phyloP scores from a whole-genome alignment of 805 yeast genomes.

The Metschnikowia cubensis region DNA sequence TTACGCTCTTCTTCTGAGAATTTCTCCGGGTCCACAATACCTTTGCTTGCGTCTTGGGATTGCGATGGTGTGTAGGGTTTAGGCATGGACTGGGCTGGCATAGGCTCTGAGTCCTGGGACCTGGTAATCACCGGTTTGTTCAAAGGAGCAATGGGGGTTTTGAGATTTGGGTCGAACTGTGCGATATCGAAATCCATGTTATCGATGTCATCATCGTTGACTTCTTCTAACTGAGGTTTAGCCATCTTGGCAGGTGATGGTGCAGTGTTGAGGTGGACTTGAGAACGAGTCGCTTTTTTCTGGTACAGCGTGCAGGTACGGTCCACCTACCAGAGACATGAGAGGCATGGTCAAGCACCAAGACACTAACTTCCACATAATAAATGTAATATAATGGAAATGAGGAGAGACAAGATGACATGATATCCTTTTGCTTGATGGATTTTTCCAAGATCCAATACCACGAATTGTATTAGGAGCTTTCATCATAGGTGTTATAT shows the following conservation, averaged over 20 bases:
- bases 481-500: too few species aligned
- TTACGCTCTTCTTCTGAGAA: conserved; percentile 41
- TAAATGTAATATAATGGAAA: background rate
- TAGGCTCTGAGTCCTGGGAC: conserved; percentile 48
- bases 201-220: conserved; percentile 82
- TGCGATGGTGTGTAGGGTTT: background rate
- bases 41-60: conserved; percentile 4
- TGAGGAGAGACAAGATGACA: too few species aligned
- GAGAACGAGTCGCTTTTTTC: conserved; percentile 4
- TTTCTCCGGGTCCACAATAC: conserved; percentile 15
- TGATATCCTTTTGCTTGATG: too few species aligned
- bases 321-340: background rate
- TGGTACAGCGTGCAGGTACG: conserved; percentile 1
- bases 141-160: conserved; percentile 66
- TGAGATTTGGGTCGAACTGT: conserved; percentile 69
- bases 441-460: too few species aligned
- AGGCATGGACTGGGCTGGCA: conserved; percentile 3
- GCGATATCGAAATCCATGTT: conserved; percentile 92
- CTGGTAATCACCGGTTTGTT: conserved; percentile 56
- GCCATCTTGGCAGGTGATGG: conserved; percentile 17
- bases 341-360: too few species aligned
- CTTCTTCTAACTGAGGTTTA: conserved; percentile 72
- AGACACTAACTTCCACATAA: too few species aligned
- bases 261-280: background rate
- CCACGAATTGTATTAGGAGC: too few species aligned